Percentiles rank a stretch among this genome's conserved stretches.
phyloP scores from a whole-genome alignment of 2,329 filamentous ascomycete species.

The Botrytis tulipae region DNA sequence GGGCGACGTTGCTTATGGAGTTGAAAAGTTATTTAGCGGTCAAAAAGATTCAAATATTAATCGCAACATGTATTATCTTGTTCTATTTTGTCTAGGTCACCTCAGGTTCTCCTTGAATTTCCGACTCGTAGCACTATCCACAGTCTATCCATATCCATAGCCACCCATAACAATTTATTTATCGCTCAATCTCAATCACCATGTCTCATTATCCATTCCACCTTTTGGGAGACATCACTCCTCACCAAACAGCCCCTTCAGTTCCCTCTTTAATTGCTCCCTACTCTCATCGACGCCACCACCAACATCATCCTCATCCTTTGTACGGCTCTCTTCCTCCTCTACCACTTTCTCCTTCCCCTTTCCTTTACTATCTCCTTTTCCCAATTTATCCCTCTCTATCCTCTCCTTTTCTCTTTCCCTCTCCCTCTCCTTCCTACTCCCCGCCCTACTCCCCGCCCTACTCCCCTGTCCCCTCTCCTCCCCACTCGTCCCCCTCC shows the following conservation, averaged over 20 bases:
- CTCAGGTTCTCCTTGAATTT: background rate
- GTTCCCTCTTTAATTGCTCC: slow-evolving; percentile 29
- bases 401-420: background rate
- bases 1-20: background rate
- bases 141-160: background rate
- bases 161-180: background rate
- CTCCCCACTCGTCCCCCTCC: background rate
- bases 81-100: background rate
- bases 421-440: background rate
- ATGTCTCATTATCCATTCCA: background rate
- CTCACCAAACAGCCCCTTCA: slow-evolving; percentile 30
- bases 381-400: background rate
- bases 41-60: background rate
- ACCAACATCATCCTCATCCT: slow-evolving; percentile 6
- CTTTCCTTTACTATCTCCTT: background rate
- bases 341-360: slow-evolving; percentile 4
- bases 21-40: slow-evolving; percentile 2
- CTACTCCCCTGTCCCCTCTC: background rate
- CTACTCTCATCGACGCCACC: slow-evolving; percentile 21
- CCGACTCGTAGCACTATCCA: background rate
- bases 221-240: slow-evolving; percentile 9
- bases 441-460: background rate
- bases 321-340: background rate
- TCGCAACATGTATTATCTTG: background rate
- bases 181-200: background rate